Base-by-base conservation (phyloP, 768 basidiomycete species). In the Lactarius vividus region DNA sequence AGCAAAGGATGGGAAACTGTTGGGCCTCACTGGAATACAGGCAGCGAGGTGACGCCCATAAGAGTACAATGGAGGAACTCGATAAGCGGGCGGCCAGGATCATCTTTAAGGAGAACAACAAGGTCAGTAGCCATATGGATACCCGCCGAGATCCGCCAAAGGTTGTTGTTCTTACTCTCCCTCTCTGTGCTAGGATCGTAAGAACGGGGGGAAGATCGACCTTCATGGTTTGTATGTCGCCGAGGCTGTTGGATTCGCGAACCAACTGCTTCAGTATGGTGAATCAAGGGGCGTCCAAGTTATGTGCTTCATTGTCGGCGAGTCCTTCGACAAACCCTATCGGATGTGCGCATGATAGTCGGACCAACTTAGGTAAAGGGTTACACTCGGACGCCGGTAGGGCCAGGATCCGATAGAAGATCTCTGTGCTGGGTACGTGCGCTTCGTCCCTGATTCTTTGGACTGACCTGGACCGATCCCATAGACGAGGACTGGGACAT, bases 291-390 rank as follows among this genome's bases (percentile, higher is more conserved):
- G 13, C 9, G 3, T 42, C 16, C 23, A 13, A 20, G 31, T 10
- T 9, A 49, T 66, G 29, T 56, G 20, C 35, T 66, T 66, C 61
- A 66, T 66, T n/a, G 65, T 66, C 11, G 65, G 65, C 62, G 39
- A 31, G 61, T 13, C 29, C 8, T 31, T 31, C 35, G 42, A 54
- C 20, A 16, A n/a, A 31, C 15, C 15, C 11, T 37, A 23, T 23
- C 0, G 26, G 49, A 28, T 52, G 46, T 31, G 53, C 11, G 29
- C 9, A 31, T 55, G 4, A 42, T 18, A 33, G 33, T 37, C 18
- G 5, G 6, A 11, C 13, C 11, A n/a, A 23, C 35, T 13, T 11
- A 66, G 65, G 60, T 8, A 62, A 62, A 31, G 61, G 65, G 1
- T 6, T n/a, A 23, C 61, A 66, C 39, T 3, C 65, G 35, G 29